Base-by-base conservation (phyloP, 371 early-diverging fungal species). In the Cokeromyces recurvatus region DNA sequence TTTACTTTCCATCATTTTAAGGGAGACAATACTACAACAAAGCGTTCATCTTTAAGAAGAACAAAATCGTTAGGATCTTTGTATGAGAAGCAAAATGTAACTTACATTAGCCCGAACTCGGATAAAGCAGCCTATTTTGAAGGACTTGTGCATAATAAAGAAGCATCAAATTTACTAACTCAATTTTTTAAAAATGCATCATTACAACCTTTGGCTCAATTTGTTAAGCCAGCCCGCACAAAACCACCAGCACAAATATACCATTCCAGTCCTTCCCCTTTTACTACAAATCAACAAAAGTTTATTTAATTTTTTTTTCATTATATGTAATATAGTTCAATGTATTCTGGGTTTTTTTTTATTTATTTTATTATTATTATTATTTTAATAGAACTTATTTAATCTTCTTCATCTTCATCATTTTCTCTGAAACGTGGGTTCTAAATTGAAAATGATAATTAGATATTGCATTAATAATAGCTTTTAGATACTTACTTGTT, bases 381-480 rank as follows among this genome's bases (percentile, higher is more conserved):
- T n/a, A n/a, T n/a, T 29, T 37, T 37, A 37, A 37, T 37, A 17
- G 29, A 29, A 29, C 29, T 8, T 29, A 29, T 29, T 51, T 66
- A 64, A 10, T 79, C 79, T 11, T 81, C 81, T 8, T 81, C 81
- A 6, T 78, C 71, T 4, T 66, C 77, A 12, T 78, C 64, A 35
- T 68, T 62, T 46, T 81, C 81, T 57, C 81, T 68, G 57, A 81
- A 81, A 24, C 81, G 71, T 37, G 81, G 81, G 38, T 81, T 79
- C 65, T 71, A 48, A 12, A 29, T 7, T 40, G 12, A 42, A 40
- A 14, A 17, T 12, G n/a, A 20, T 1, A 34, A 21, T 16, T 23
- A 10, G 11, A 24, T 11, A 11, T 10, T 20, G 0, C 20, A 10
- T 45, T 23, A 39, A 22, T 10, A 27, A 36, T 22, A 12, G 23